phyloP scores from a whole-genome alignment of 2,329 filamentous ascomycete genomes.

The Microsporum audouinii region DNA sequence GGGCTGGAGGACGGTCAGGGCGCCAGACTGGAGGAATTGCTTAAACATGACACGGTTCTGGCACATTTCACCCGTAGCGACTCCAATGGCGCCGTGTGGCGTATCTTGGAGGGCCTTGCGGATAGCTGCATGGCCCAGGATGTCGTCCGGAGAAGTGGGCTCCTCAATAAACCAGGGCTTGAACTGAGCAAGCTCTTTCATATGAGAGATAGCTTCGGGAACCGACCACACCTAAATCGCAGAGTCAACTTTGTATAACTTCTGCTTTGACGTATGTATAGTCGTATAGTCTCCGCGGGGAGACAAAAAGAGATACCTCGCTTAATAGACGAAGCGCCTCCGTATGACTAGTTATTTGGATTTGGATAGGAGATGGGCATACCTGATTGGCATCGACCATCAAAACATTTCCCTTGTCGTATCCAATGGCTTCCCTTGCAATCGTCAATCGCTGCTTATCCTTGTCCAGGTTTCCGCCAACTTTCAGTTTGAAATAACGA shows the following conservation, averaged over 20 bases:
- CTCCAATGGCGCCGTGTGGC: conserved; percentile 54
- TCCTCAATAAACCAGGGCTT: conserved; percentile 86
- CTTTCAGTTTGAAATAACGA: conserved; percentile 82
- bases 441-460: conserved; percentile 61
- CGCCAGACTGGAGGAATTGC: conserved; percentile 67
- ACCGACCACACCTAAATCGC: conserved; percentile 60
- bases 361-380: conserved; percentile 11
- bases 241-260: background rate
- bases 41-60: conserved; percentile 93
- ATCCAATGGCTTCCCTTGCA: conserved; percentile 68
- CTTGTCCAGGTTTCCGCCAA: conserved; percentile 60
- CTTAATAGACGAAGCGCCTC: background rate
- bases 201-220: conserved; percentile 76
- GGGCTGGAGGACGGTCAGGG: conserved; percentile 80
- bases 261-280: no score
- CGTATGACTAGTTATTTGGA: background rate
- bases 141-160: conserved; percentile 80
- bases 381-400: conserved; percentile 91
- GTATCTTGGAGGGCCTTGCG: conserved; percentile 58
- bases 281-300: background rate
- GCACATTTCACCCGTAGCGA: conserved; percentile 90
- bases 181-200: conserved; percentile 70
- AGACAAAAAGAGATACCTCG: background rate
- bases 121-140: conserved; percentile 77
- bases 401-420: conserved; percentile 68